phyloP scores from a whole-genome alignment of 2,329 filamentous ascomycete genomes.

The Trichoderma endophyticum region DNA sequence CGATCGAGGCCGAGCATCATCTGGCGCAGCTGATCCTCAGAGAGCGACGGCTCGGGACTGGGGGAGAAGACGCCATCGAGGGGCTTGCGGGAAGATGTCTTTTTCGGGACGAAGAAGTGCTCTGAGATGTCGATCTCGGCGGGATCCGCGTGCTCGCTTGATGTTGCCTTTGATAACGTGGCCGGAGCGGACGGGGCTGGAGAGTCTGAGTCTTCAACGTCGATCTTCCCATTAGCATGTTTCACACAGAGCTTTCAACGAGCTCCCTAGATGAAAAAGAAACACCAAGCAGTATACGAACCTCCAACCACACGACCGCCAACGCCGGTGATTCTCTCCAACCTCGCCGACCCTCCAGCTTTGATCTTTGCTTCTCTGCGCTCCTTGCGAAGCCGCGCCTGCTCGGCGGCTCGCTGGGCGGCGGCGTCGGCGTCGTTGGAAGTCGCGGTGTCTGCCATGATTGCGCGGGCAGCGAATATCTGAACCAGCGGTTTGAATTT shows the following conservation, averaged over 20 bases:
- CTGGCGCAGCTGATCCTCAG: constrained; percentile 61
- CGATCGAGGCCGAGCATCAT: constrained; percentile 59
- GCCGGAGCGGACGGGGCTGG: constrained; percentile 26
- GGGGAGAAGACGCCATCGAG: constrained; percentile 30
- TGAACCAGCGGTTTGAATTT: background rate
- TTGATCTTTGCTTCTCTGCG: constrained; percentile 76
- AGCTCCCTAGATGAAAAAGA: background rate
- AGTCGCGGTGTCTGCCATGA: constrained; percentile 41
- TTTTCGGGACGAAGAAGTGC: constrained; percentile 61
- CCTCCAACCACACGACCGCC: constrained; percentile 44
- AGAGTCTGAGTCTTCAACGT: constrained; percentile 14
- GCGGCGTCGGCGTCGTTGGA: constrained; percentile 44
- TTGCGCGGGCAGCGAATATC: background rate
- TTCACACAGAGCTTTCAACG: background rate
- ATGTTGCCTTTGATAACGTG: constrained; percentile 27
- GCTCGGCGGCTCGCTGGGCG: constrained; percentile 54
- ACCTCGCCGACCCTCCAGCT: constrained; percentile 63
- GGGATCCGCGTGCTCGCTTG: constrained; percentile 49
- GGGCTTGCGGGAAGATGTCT: constrained; percentile 23
- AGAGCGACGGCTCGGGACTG: constrained; percentile 37
- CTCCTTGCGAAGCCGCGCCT: constrained; percentile 74
- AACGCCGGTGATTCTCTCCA: constrained; percentile 73
- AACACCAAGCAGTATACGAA: constrained; percentile 18
- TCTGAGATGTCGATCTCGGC: constrained; percentile 78
- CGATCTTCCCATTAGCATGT: background rate